Conservation (phyloP, 768 basidiomycete genomes). For the Hypholoma fasciculare region DNA sequence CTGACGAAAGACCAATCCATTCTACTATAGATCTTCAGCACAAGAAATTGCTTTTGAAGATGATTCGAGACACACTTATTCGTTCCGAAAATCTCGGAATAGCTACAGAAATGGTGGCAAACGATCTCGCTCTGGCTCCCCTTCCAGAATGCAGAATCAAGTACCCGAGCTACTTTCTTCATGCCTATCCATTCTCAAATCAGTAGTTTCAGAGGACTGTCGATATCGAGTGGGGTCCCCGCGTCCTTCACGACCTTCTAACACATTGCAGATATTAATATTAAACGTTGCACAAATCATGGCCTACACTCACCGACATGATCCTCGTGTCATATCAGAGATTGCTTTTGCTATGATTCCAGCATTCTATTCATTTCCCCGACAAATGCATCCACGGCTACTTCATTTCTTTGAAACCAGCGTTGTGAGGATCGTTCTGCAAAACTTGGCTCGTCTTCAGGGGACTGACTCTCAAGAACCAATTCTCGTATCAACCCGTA, state of each 20-base stretch:
- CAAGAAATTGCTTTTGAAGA: slow-evolving; percentile 12
- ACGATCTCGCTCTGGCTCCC: slow-evolving; percentile 55
- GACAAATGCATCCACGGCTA: slow-evolving; percentile 62
- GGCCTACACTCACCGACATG: slow-evolving; percentile 50
- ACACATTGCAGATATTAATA: slow-evolving; percentile 70
- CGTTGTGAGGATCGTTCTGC: slow-evolving; percentile 54
- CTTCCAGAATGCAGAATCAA: slow-evolving; percentile 28
- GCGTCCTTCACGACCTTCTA: slow-evolving; percentile 67
- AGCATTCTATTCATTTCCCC: slow-evolving; percentile 67
- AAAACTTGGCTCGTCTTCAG: slow-evolving; percentile 37
- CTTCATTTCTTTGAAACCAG: slow-evolving; percentile 69
- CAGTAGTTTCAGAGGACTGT: slow-evolving; percentile 70
- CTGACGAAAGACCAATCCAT: background rate
- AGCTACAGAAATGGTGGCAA: slow-evolving; percentile 42
- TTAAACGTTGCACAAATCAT: slow-evolving; percentile 75
- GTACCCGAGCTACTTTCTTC: slow-evolving; percentile 56
- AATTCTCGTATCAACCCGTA: background rate
- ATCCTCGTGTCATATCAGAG: slow-evolving; percentile 52
- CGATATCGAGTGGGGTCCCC: slow-evolving; percentile 60
- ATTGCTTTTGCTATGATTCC: slow-evolving; percentile 74
- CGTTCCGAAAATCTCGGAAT: slow-evolving; percentile 46
- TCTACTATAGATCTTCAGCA: background rate
- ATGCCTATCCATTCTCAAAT: slow-evolving; percentile 62
- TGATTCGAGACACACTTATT: slow-evolving; percentile 32
- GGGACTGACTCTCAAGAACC: background rate